Evolutionary conservation across 768 basidiomycete genomes (phyloP).

Genomic region (Tulasnella sp.): DNA sequence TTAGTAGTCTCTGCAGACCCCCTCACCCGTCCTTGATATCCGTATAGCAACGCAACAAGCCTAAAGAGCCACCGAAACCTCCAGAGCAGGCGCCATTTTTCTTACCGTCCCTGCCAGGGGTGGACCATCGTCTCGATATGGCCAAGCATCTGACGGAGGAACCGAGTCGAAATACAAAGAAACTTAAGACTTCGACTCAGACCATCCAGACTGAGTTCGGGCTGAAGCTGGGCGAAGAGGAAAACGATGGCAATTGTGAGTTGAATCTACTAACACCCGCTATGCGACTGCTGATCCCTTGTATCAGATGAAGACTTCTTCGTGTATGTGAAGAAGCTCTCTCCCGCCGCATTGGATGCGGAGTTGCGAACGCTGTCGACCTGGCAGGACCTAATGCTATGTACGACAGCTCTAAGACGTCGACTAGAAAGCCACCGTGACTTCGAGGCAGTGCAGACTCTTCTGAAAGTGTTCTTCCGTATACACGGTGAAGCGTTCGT

Average conservation of each 20-base stretch:
- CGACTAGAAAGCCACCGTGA: slow-evolving; percentile 73
- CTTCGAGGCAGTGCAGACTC: slow-evolving; percentile 89
- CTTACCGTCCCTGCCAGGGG: slow-evolving; percentile 81
- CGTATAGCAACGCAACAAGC: slow-evolving; percentile 82
- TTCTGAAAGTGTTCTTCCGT: slow-evolving; percentile 72
- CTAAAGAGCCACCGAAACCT: slow-evolving; percentile 88
- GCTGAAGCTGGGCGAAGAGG: slow-evolving; percentile 47
- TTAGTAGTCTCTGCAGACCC: background rate
- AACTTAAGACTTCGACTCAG: slow-evolving; percentile 24
- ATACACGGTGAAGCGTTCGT: slow-evolving; percentile 76
- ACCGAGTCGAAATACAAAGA: slow-evolving; percentile 29
- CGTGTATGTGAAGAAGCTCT: slow-evolving; percentile 68
- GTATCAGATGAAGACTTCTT: slow-evolving; percentile 72
- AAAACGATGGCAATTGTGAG: slow-evolving; percentile 58
- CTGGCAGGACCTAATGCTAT: slow-evolving; percentile 39
- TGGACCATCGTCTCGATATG: slow-evolving; percentile 70
- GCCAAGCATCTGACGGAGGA: slow-evolving; percentile 28
- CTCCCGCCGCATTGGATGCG: slow-evolving; percentile 83
- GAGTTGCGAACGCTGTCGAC: slow-evolving; percentile 66
- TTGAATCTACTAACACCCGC: no score
- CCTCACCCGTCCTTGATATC: background rate
- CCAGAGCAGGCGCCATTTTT: slow-evolving; percentile 97
- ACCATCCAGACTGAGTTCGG: slow-evolving; percentile 56
- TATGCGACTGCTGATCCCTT: background rate
- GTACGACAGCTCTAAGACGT: slow-evolving; percentile 60